These are phyloP conservation scores for Hura crepitans DNA, from an alignment of 441 rosid genomes.

Conservation along the genomic window DNA sequence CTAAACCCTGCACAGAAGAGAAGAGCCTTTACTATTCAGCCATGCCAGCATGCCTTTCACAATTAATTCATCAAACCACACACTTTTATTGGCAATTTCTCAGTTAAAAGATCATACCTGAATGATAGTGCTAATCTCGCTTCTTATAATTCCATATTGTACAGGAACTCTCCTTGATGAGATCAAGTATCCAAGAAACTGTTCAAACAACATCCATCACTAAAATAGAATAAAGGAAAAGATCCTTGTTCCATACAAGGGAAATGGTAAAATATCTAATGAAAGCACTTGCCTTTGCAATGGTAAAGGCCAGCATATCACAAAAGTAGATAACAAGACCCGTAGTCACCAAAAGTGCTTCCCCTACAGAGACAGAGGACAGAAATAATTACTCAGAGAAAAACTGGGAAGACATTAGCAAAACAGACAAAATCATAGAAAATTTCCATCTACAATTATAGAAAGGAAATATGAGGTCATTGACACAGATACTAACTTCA, in stretches of 20 bases:
- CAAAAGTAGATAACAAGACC: constrained; percentile 90
- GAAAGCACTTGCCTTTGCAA: constrained; percentile 55
- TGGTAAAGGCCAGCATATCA: constrained; percentile 74
- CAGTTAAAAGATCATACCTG: constrained; percentile 42
- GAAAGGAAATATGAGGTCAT: neutral
- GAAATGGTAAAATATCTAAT: constrained; percentile 19
- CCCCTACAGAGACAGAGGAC: constrained; percentile 54
- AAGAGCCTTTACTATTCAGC: constrained; percentile 22
- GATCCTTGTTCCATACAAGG: constrained; percentile 20
- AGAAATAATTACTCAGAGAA: constrained; percentile 3
- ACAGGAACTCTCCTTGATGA: constrained; percentile 40
- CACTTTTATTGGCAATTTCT: neutral
- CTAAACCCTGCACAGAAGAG: constrained; percentile 55
- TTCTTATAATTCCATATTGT: constrained; percentile 54
- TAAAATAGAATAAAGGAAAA: constrained; percentile 20
- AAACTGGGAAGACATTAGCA: neutral
- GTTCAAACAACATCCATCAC: constrained; percentile 30
- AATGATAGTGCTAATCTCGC: constrained; percentile 69
- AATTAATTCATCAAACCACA: constrained; percentile 15
- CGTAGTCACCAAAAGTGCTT: constrained; percentile 68
- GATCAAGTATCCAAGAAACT: constrained; percentile 47
- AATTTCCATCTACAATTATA: neutral
- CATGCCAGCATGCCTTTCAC: constrained; percentile 17
- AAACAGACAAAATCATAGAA: neutral
- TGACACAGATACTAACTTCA: neutral